phyloP scores from a whole-genome alignment of 306 rosid genomes.

The Lithocarpus polystachyus region DNA sequence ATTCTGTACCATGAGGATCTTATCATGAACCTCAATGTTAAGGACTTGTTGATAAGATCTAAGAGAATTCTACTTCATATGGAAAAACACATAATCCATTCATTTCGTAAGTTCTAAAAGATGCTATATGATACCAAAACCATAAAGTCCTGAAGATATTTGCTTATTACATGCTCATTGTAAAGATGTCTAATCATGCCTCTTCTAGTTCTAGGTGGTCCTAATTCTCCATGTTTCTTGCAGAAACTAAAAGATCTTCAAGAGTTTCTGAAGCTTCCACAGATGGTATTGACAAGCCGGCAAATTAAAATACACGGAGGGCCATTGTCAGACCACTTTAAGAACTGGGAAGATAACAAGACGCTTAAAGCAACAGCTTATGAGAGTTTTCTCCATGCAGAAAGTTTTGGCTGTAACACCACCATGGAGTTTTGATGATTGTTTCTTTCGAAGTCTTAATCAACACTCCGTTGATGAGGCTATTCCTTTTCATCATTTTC shows the following conservation, averaged over 20 bases:
- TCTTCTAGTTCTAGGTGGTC: not conserved
- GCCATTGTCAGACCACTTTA: conserved; percentile 60
- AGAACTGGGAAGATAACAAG: conserved; percentile 79
- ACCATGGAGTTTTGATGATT: conserved; percentile 16
- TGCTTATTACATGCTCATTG: no score
- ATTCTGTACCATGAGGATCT: conserved; percentile 83
- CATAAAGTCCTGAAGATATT: no score
- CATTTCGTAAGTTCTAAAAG: no score
- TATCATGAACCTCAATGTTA: conserved; percentile 65
- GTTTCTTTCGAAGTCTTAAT: conserved; percentile 13
- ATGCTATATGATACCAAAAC: no score
- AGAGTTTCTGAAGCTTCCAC: conserved; percentile 66
- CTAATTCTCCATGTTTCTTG: conserved; percentile 20
- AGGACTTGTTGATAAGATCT: conserved; percentile 23
- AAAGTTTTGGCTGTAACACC: not conserved
- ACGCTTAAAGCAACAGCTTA: conserved; percentile 62
- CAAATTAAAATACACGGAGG: conserved; percentile 88
- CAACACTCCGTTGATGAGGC: conserved; percentile 36
- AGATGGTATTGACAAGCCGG: conserved; percentile 62
- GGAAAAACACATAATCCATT: no score
- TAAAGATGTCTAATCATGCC: not conserved
- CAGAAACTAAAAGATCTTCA: conserved; percentile 77
- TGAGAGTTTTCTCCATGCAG: conserved; percentile 65
- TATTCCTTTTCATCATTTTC: not conserved
- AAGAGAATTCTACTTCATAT: no score